These are phyloP conservation scores for Chlorella sp. DNA, from an alignment of 139 green algal species.

Conservation along the genomic window DNA sequence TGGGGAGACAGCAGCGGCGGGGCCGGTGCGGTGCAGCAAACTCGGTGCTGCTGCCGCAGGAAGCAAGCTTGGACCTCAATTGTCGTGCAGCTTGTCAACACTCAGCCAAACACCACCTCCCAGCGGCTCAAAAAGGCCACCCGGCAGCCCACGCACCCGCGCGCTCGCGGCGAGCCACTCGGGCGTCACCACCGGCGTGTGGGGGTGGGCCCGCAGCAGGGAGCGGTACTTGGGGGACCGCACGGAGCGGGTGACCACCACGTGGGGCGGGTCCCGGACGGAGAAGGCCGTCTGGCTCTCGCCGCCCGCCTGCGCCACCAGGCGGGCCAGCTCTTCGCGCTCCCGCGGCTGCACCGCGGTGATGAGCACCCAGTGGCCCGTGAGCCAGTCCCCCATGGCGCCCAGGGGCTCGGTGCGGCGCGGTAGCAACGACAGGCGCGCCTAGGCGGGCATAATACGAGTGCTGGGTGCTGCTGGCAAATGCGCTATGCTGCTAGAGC, in stretches of 20 bases:
- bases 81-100: too few relatives aligned
- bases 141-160: neutral
- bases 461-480: too few relatives aligned
- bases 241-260: conserved; percentile 45
- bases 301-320: conserved; percentile 12
- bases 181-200: conserved; percentile 39
- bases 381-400: too few relatives aligned
- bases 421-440: too few relatives aligned
- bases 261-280: conserved; percentile 33
- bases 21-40: too few relatives aligned
- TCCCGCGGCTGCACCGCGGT: conserved; percentile 34
- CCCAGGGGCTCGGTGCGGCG: too few relatives aligned
- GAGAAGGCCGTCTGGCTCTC: neutral
- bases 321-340: conserved; percentile 16
- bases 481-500: too few relatives aligned
- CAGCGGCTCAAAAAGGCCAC: too few relatives aligned
- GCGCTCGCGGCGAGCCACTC: conserved; percentile 42
- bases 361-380: conserved; percentile 23
- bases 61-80: too few relatives aligned
- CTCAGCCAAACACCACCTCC: too few relatives aligned
- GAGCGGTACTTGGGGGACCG: conserved; percentile 35
- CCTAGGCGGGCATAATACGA: too few relatives aligned
- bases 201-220: conserved; percentile 4
- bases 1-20: neutral
- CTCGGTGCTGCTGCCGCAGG: too few relatives aligned